Percentiles rank a stretch among this genome's conserved stretches.
Conservation (phyloP, 2,329 filamentous ascomycete species). For the Rosellinia necatrix region DNA sequence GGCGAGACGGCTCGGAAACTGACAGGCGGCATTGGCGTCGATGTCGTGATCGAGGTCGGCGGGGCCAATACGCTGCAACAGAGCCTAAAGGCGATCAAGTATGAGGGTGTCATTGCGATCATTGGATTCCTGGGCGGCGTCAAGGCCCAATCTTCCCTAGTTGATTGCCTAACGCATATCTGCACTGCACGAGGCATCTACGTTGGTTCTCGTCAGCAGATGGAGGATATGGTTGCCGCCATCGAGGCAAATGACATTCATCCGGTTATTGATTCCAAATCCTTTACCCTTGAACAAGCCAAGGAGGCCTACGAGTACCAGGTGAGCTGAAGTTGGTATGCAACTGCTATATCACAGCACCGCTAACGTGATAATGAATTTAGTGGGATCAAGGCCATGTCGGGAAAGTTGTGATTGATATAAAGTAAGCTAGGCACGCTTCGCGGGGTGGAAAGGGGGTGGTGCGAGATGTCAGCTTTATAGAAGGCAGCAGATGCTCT, state of each 20-base stretch:
- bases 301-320: conserved; percentile 58
- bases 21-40: conserved; percentile 50
- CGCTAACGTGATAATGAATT: conserved; percentile 8
- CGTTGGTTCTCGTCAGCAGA: conserved; percentile 46
- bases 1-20: conserved; percentile 50
- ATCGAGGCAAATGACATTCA: conserved; percentile 50
- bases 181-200: conserved; percentile 49
- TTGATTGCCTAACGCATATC: conserved; percentile 51
- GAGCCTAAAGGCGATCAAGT: conserved; percentile 50
- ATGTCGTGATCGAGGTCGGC: conserved; percentile 55
- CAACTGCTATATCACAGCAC: not conserved
- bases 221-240: conserved; percentile 50
- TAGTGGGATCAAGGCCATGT: conserved; percentile 58
- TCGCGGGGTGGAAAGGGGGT: not conserved
- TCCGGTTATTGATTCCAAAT: conserved; percentile 46
- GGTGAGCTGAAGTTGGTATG: conserved; percentile 39
- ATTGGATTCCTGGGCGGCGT: conserved; percentile 51
- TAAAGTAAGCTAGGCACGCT: conserved; percentile 38
- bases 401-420: conserved; percentile 58
- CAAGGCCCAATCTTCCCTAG: conserved; percentile 53
- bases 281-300: conserved; percentile 46
- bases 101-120: conserved; percentile 52
- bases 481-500: not conserved
- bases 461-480: not conserved
- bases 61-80: conserved; percentile 51